phyloP scores from a whole-genome alignment of 176 grass and related monocot genomes.

The Phragmites australis region DNA sequence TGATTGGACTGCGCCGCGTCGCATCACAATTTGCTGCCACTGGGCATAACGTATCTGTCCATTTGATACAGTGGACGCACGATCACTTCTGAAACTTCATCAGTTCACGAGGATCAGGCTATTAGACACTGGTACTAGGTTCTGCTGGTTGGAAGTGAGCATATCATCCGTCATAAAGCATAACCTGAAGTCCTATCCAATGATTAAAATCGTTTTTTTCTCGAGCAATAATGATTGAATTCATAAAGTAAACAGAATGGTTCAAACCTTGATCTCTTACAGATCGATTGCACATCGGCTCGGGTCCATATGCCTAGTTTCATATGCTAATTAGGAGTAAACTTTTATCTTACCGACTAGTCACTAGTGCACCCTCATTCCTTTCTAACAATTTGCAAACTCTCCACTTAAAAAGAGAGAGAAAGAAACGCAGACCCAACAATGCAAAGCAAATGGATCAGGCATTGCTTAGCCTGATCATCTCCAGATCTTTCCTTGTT shows the following conservation, averaged over 20 bases:
- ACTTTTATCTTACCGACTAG: background rate
- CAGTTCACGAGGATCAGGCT: background rate
- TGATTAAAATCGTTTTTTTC: too few species aligned
- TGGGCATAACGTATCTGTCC: background rate
- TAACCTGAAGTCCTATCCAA: background rate
- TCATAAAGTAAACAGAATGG: too few species aligned
- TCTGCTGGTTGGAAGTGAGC: background rate
- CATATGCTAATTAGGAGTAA: background rate
- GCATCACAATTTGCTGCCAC: background rate
- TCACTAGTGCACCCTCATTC: background rate
- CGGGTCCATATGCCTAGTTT: background rate
- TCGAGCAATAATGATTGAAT: too few species aligned
- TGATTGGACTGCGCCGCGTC: background rate
- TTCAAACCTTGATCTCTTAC: too few species aligned
- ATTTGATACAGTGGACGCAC: background rate
- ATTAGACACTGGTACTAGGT: background rate
- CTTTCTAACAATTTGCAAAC: background rate
- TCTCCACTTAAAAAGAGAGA: background rate
- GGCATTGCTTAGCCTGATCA: slow-evolving; percentile 25
- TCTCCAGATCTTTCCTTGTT: slow-evolving; percentile 22
- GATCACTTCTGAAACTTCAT: background rate
- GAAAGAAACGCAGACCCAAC: background rate
- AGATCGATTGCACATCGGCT: background rate
- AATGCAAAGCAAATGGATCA: background rate
- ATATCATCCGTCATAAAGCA: background rate